phyloP scores from a whole-genome alignment of 257 asterid genomes.

The Petrea volubilis region DNA sequence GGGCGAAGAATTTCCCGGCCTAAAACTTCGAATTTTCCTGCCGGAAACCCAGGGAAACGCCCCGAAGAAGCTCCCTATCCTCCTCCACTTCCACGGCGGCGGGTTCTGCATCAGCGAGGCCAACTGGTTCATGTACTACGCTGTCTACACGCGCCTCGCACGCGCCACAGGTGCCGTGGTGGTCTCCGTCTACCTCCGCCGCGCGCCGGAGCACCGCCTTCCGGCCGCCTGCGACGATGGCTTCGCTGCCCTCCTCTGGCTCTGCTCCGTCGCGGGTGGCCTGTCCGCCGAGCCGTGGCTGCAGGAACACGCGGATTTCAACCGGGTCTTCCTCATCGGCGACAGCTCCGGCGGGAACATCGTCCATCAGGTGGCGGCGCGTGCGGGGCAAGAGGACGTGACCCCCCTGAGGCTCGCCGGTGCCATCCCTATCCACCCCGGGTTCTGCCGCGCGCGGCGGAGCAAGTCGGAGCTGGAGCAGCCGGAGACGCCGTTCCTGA shows the following conservation, averaged over 20 bases:
- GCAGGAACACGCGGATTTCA: slow-evolving; percentile 31
- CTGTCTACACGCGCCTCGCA: slow-evolving; percentile 44
- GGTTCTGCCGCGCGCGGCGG: slow-evolving; percentile 45
- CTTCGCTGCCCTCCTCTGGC: slow-evolving; percentile 44
- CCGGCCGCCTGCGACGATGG: slow-evolving; percentile 50
- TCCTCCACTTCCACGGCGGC: slow-evolving; percentile 75
- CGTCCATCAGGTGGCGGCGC: slow-evolving; percentile 60
- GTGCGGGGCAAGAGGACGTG: slow-evolving; percentile 36
- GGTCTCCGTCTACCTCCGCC: slow-evolving; percentile 55
- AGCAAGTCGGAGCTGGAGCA: slow-evolving; percentile 70
- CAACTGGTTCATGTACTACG: slow-evolving; percentile 65
- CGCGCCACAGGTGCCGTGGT: slow-evolving; percentile 38
- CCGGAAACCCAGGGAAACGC: slow-evolving; percentile 37
- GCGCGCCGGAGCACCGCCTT: slow-evolving; percentile 62
- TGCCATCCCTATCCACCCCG: slow-evolving; percentile 64
- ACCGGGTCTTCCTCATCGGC: slow-evolving; percentile 54
- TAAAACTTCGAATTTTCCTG: slow-evolving; percentile 46
- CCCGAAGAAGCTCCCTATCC: slow-evolving; percentile 40
- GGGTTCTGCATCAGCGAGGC: slow-evolving; percentile 66
- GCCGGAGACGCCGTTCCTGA: slow-evolving; percentile 57
- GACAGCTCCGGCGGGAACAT: slow-evolving; percentile 75
- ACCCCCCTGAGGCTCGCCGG: slow-evolving; percentile 43
- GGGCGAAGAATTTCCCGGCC: slow-evolving; percentile 15
- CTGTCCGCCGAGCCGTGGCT: slow-evolving; percentile 30
- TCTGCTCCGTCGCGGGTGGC: slow-evolving; percentile 36